Conservation (phyloP, 352 stramenopile genomes). For the Globisporangium mamillatum region DNA sequence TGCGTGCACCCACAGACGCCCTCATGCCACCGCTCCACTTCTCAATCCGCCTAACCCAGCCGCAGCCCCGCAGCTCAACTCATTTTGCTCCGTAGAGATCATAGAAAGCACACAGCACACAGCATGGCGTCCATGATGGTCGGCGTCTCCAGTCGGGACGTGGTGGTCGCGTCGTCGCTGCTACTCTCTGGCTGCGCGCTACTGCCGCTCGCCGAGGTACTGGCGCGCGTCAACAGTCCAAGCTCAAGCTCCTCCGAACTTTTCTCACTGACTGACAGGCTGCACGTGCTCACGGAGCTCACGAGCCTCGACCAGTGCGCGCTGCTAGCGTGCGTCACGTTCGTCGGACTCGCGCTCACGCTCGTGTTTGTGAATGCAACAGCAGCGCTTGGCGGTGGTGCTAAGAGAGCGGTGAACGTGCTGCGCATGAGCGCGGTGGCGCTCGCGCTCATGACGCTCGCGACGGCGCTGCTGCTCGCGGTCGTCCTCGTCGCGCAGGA, state of each 20-base stretch:
- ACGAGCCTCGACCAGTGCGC: constrained; percentile 27
- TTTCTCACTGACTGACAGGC: not conserved
- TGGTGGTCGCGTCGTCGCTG: constrained; percentile 9
- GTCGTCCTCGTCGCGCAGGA: constrained; percentile 17
- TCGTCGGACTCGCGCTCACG: constrained; percentile 21
- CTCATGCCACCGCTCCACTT: not conserved
- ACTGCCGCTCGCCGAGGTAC: constrained; percentile 32
- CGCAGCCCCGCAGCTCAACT: not conserved
- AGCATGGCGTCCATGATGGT: constrained; percentile 2
- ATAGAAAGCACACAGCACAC: not conserved
- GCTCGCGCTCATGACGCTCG: constrained; percentile 15
- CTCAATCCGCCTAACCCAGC: not conserved
- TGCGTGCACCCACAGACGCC: not conserved
- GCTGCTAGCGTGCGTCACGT: constrained; percentile 19
- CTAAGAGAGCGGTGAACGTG: constrained; percentile 8
- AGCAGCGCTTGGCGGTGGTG: not conserved
- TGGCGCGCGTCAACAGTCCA: constrained; percentile 6
- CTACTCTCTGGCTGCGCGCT: constrained; percentile 25
- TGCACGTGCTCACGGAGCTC: constrained; percentile 20
- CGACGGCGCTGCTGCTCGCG: constrained; percentile 22
- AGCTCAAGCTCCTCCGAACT: constrained; percentile 5
- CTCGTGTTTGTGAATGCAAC: constrained; percentile 24
- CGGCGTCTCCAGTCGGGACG: constrained; percentile 9
- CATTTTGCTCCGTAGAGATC: not conserved
- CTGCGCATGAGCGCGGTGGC: constrained; percentile 17